phyloP scores from a whole-genome alignment of 2,329 filamentous ascomycete genomes.

The Botrytis aclada region DNA sequence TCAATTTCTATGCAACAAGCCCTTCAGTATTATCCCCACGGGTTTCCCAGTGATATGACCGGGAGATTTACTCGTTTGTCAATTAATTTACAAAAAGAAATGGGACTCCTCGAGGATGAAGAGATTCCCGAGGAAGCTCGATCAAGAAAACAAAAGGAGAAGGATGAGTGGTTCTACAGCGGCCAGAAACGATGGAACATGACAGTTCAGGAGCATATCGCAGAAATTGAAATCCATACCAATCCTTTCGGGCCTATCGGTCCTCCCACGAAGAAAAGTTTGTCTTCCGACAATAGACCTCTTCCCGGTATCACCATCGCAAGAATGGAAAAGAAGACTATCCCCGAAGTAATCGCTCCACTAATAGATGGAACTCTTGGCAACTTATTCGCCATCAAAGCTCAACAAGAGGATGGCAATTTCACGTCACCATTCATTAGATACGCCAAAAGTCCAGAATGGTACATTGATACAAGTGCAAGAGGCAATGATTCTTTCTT shows the following conservation, averaged over 20 bases:
- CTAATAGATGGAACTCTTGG: constrained; percentile 33
- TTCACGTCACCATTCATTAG: constrained; percentile 27
- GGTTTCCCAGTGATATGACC: constrained; percentile 31
- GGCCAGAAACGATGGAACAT: constrained; percentile 34
- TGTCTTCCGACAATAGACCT: constrained; percentile 20
- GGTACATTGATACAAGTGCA: constrained; percentile 30
- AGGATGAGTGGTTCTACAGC: constrained; percentile 34
- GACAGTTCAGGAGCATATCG: constrained; percentile 30
- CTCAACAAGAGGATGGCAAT: constrained; percentile 21
- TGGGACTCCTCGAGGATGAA: constrained; percentile 18
- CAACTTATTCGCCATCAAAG: constrained; percentile 31
- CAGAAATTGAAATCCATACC: constrained; percentile 24
- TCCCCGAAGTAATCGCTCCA: constrained; percentile 28
- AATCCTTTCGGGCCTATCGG: constrained; percentile 25
- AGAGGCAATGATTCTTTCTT: constrained; percentile 34
- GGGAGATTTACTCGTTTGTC: constrained; percentile 27
- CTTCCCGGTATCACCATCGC: constrained; percentile 23
- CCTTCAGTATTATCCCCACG: constrained; percentile 34
- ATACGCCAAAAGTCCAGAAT: constrained; percentile 27
- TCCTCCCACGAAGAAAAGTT: constrained; percentile 24
- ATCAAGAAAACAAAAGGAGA: constrained; percentile 21
- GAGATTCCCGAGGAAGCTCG: constrained; percentile 13
- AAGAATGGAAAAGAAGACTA: constrained; percentile 30
- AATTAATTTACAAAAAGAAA: constrained; percentile 19
- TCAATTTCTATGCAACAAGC: constrained; percentile 29